phyloP scores from a whole-genome alignment of 2,329 filamentous ascomycete species.

The Decorospora gaudefroyi region DNA sequence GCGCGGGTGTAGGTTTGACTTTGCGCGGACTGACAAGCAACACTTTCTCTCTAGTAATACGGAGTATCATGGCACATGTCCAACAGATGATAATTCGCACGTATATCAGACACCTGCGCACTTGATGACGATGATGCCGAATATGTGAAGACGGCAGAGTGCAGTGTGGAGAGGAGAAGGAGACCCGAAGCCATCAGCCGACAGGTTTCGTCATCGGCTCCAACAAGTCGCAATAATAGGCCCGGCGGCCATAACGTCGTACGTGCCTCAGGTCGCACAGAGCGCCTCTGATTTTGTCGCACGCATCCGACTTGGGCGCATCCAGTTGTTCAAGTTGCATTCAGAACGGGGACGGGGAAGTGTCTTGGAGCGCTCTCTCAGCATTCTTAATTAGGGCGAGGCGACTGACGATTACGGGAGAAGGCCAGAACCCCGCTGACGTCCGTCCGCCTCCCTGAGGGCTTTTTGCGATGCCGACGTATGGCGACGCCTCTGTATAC shows the following conservation, averaged over 20 bases:
- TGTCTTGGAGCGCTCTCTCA: constrained; percentile 12
- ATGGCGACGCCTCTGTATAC: constrained; percentile 34
- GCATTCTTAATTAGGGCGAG: constrained; percentile 31
- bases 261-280: constrained; percentile 23
- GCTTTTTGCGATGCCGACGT: constrained; percentile 16
- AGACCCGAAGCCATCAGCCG: constrained; percentile 27
- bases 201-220: constrained; percentile 21
- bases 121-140: constrained; percentile 4
- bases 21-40: background rate
- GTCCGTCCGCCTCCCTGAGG: constrained; percentile 23
- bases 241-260: constrained; percentile 13
- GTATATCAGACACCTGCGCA: background rate
- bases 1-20: background rate
- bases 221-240: constrained; percentile 13
- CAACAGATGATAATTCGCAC: background rate
- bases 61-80: background rate
- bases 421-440: constrained; percentile 36
- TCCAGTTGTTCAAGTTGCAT: constrained; percentile 8
- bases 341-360: constrained; percentile 6
- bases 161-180: constrained; percentile 11
- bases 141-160: background rate
- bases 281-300: constrained; percentile 12
- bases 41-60: background rate
- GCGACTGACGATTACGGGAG: constrained; percentile 26
- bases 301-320: constrained; percentile 14